Conservation (phyloP, 2,329 filamentous ascomycete species). For the Seiridium cupressi region DNA sequence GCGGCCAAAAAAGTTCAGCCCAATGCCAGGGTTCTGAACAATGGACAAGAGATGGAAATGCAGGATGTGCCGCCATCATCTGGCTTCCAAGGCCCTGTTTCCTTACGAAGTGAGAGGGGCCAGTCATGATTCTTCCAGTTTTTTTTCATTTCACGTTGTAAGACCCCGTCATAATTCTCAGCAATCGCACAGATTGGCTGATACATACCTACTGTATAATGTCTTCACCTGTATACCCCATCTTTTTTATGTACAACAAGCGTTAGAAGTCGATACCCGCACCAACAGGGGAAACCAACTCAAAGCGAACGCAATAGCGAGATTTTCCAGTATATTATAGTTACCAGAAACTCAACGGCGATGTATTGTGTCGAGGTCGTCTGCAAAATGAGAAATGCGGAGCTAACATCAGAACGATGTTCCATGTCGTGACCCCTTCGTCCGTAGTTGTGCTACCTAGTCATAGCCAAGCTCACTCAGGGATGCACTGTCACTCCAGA, state of each 20-base stretch:
- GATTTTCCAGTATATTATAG: background rate
- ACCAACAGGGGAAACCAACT: background rate
- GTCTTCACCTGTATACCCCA: slow-evolving; percentile 12
- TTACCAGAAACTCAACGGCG: background rate
- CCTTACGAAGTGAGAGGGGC: slow-evolving; percentile 27
- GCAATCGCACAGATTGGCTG: background rate
- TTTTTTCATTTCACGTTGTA: background rate
- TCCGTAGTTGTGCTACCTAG: background rate
- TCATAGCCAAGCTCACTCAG: background rate
- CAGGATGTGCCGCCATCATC: slow-evolving; percentile 53
- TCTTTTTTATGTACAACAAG: slow-evolving; percentile 3
- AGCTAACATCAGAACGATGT: no score
- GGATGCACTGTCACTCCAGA: background rate
- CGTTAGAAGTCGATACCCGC: background rate
- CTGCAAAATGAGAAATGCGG: background rate
- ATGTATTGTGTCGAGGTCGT: background rate
- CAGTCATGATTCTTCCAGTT: background rate
- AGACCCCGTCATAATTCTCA: background rate
- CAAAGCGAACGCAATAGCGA: background rate
- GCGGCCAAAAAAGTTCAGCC: slow-evolving; percentile 55
- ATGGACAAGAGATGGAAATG: slow-evolving; percentile 67
- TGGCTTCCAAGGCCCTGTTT: slow-evolving; percentile 54
- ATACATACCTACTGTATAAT: slow-evolving; percentile 11
- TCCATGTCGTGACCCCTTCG: background rate
- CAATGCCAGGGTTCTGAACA: slow-evolving; percentile 48